A percentile compares a stretch with the other conserved stretches of the same genome.
phyloP scores from a whole-genome alignment of 1,284 basidiomycete genomes.

The Singerocomus inundabilis region DNA sequence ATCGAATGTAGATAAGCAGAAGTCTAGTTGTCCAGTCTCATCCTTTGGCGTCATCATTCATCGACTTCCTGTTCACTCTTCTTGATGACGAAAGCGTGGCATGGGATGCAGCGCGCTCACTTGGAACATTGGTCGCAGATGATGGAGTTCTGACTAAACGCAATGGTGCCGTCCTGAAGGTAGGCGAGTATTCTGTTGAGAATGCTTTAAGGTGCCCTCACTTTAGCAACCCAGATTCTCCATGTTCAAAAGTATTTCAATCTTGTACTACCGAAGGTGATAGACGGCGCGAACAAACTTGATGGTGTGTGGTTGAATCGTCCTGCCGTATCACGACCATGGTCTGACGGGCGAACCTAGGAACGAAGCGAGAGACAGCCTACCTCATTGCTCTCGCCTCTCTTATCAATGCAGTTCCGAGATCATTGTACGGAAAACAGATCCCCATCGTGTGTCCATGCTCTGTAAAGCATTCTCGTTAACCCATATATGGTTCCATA shows the following conservation, averaged over 20 bases:
- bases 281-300: constrained; percentile 55
- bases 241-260: constrained; percentile 86
- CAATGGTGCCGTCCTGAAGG: constrained; percentile 77
- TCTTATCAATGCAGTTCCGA: constrained; percentile 80
- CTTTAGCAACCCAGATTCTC: constrained; percentile 56
- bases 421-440: constrained; percentile 66
- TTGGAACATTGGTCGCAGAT: constrained; percentile 63
- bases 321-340: background rate
- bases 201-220: background rate
- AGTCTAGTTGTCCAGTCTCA: constrained; percentile 78
- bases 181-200: constrained; percentile 31
- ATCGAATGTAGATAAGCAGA: constrained; percentile 61
- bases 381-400: constrained; percentile 85
- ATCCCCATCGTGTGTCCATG: constrained; percentile 57
- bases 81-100: constrained; percentile 61
- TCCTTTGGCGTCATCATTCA: constrained; percentile 51
- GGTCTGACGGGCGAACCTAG: constrained; percentile 35
- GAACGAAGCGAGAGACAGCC: constrained; percentile 52
- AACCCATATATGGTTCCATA: constrained; percentile 33
- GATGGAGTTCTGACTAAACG: constrained; percentile 71
- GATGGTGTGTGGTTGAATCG: constrained; percentile 38
- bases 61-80: constrained; percentile 65
- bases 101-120: constrained; percentile 69
- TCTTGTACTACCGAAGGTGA: constrained; percentile 70
- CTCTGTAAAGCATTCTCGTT: background rate